Percentiles rank a stretch among this genome's conserved stretches.
Conservation (phyloP, 345 rosid species). For the Citrus reticulata region DNA sequence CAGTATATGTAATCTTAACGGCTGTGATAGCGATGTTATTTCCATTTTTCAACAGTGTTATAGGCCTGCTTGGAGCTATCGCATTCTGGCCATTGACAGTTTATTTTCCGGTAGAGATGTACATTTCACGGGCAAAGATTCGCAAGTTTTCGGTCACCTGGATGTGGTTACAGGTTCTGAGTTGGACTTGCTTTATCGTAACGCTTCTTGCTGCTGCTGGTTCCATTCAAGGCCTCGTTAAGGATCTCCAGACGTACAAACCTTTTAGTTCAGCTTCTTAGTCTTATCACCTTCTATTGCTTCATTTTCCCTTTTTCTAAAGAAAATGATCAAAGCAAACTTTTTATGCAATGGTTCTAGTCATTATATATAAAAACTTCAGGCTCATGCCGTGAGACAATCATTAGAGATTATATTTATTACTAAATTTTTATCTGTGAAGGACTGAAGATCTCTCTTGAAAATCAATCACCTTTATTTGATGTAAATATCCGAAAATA, state of each 20-base stretch:
- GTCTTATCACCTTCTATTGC: not conserved
- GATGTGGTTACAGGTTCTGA: conserved; percentile 56
- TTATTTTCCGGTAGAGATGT: conserved; percentile 81
- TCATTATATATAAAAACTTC: not conserved
- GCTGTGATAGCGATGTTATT: conserved; percentile 66
- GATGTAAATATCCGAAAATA: no score
- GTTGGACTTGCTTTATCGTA: conserved; percentile 47
- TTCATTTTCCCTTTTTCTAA: not conserved
- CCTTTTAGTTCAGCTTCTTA: conserved; percentile 41
- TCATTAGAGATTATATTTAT: not conserved
- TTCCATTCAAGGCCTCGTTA: conserved; percentile 57
- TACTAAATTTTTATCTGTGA: no score
- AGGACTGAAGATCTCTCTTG: no score
- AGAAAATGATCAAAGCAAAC: not conserved
- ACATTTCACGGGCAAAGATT: conserved; percentile 49
- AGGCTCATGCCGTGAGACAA: no score
- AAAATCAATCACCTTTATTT: no score
- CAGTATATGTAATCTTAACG: conserved; percentile 53
- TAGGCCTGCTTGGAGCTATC: conserved; percentile 74
- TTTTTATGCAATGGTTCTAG: not conserved
- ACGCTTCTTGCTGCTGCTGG: conserved; percentile 62
- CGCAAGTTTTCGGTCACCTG: conserved; percentile 51
- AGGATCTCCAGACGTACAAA: conserved; percentile 50
- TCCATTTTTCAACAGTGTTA: conserved; percentile 79
- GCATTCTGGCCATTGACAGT: conserved; percentile 85